Percentiles rank a stretch among this genome's conserved stretches.
phyloP scores from a whole-genome alignment of 768 basidiomycete species.

The Mycena polygramma region DNA sequence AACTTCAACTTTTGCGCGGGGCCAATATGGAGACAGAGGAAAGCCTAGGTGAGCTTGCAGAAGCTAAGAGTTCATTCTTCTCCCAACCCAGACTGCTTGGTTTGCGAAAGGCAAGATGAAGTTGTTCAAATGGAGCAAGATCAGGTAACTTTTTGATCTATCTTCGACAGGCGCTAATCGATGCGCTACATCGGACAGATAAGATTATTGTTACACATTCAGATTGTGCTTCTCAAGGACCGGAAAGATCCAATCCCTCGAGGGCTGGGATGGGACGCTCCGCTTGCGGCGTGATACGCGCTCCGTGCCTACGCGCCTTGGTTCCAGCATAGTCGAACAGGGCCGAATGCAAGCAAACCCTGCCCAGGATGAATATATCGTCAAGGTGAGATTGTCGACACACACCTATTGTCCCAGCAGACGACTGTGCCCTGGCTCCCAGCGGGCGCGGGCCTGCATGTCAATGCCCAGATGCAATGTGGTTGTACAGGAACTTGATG shows the following conservation, averaged over 20 bases:
- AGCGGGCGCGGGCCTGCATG: slow-evolving; percentile 62
- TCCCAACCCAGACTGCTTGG: too few species aligned
- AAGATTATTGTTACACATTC: neutral
- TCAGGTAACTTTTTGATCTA: too few species aligned
- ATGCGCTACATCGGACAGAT: too few species aligned
- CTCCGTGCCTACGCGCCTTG: slow-evolving; percentile 53
- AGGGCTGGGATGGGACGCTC: slow-evolving; percentile 54
- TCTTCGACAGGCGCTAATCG: too few species aligned
- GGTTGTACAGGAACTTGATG: slow-evolving; percentile 67
- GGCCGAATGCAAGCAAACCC: slow-evolving; percentile 55
- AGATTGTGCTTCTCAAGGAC: neutral
- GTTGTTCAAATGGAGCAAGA: too few species aligned
- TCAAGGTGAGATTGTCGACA: neutral
- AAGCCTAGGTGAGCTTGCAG: too few species aligned
- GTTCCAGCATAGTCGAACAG: slow-evolving; percentile 52
- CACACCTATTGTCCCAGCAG: slow-evolving; percentile 58
- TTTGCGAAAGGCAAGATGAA: too few species aligned
- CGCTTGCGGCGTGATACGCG: slow-evolving; percentile 58
- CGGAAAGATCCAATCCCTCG: slow-evolving; percentile 27
- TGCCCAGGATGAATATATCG: slow-evolving; percentile 16
- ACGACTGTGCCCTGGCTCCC: slow-evolving; percentile 68
- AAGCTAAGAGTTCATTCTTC: too few species aligned
- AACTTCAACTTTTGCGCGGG: too few species aligned
- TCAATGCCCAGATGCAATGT: slow-evolving; percentile 63
- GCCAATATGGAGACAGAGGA: too few species aligned